Percentiles rank a stretch among this genome's conserved stretches.
phyloP scores from a whole-genome alignment of 768 basidiomycete species.

The Tylopilus rubrobrunneus region DNA sequence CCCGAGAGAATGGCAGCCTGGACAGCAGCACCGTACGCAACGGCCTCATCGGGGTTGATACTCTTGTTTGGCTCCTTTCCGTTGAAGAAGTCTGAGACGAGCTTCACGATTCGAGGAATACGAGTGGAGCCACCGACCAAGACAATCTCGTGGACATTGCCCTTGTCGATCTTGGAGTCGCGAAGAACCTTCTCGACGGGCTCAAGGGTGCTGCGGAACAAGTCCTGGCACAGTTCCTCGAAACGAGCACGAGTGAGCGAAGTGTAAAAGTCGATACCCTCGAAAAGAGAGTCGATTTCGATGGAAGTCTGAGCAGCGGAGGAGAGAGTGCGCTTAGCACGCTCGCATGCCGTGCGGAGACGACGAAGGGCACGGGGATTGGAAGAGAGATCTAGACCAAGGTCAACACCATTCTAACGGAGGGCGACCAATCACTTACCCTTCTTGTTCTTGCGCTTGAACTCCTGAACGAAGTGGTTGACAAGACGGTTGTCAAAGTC shows the following conservation, averaged over 20 bases:
- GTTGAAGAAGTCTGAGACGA: conserved; percentile 98
- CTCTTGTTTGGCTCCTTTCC: conserved; percentile 98
- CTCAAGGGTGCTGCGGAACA: conserved; percentile 91
- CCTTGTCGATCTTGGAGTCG: conserved; percentile 97
- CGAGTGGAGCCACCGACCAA: conserved; percentile 97
- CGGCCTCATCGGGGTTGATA: conserved; percentile 99
- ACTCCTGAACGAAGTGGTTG: conserved; percentile 94
- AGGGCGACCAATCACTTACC: conserved; percentile 36
- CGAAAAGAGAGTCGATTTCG: conserved; percentile 96
- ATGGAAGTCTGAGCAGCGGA: conserved; percentile 95
- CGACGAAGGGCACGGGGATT: conserved; percentile 96
- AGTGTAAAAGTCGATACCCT: conserved; percentile 98
- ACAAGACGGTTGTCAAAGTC: conserved; percentile 98
- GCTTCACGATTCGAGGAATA: conserved; percentile 96
- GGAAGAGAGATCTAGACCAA: conserved; percentile 65
- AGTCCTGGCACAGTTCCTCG: conserved; percentile 92
- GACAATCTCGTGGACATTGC: conserved; percentile 84
- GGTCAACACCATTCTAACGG: conserved; percentile 3
- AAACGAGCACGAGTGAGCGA: conserved; percentile 97
- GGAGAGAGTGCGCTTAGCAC: conserved; percentile 97
- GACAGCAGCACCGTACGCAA: conserved; percentile 97
- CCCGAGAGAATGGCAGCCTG: conserved; percentile 98
- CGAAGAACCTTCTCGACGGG: conserved; percentile 98
- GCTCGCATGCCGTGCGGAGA: conserved; percentile 96
- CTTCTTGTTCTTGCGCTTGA: conserved; percentile 98